Base-by-base conservation (phyloP, 2,329 filamentous ascomycete genomes). In the Cytospora chrysosperma region DNA sequence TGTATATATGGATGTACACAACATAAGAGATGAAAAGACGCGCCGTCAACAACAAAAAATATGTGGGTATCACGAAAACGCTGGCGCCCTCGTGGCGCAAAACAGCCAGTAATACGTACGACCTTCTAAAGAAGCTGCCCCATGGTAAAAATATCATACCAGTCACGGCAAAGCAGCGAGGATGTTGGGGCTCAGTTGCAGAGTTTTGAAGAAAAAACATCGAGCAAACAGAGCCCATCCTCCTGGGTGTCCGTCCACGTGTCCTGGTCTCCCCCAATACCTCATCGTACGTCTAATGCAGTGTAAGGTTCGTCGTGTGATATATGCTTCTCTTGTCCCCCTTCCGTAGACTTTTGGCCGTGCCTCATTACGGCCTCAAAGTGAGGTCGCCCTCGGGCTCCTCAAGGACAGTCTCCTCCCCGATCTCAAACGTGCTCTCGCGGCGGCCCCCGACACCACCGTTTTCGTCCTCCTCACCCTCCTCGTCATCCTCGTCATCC, bases 361-460 rank as follows among this genome's bases (percentile, higher is more conserved):
- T n/a, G 12, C 34, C 43, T 32, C 37, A 37, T 28, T 56, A 52
- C 4, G 63, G 28, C 52, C 28, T 56, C 24, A 65, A 28, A 7
- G 63, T 65, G 5, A 54, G 26, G 12, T 65, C 63, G 3, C 37
- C 26, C 6, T 63, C 63, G 19, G 56, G 55, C 15, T 62, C 61
- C 24, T 65, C 56, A 5, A 27, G 27, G 1, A 61, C 51, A 15
- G 40, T 26, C 37, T 61, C 59, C 13, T 61, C 50, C 24, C 15
- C 58, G 27, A 61, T 49, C n/a, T 55, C 51, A 4, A 55, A 49
- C 6, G 49, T 21, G 13, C 59, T 61, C 4, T 61, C 51, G 2
- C 27, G 52, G 4, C 26, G 28, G 1, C 28, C 51, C 12, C 37
- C 24, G 37, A n/a, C n/a, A n/a, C n/a, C n/a, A n/a, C n/a, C n/a